These are phyloP conservation scores for Trichophyton verrucosum DNA, from an alignment of 2,329 filamentous ascomycete genomes.

Conservation along the genomic window DNA sequence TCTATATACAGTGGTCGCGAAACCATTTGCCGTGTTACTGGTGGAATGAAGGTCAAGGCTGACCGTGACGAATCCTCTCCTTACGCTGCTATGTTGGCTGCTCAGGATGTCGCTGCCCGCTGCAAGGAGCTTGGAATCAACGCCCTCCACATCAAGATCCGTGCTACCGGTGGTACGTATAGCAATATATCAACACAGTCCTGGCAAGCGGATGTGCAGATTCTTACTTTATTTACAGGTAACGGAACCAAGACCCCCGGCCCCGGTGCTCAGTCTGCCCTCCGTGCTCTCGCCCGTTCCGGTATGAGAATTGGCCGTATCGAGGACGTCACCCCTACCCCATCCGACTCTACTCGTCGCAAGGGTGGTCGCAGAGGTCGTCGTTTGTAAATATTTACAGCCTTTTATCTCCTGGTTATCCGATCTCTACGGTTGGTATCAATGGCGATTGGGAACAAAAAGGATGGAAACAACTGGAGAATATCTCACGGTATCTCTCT, in stretches of 20 bases:
- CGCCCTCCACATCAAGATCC: slow-evolving; percentile 99
- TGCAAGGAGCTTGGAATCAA: slow-evolving; percentile 80
- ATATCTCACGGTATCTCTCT: slow-evolving; percentile 23
- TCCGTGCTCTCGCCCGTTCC: slow-evolving; percentile 95
- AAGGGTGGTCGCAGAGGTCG: slow-evolving; percentile 99
- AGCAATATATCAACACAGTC: not conserved
- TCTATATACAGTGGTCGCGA: slow-evolving; percentile 82
- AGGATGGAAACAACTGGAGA: slow-evolving; percentile 21
- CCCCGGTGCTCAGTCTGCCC: slow-evolving; percentile 96
- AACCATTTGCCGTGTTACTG: slow-evolving; percentile 99
- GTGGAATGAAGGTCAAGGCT: slow-evolving; percentile 99
- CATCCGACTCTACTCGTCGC: slow-evolving; percentile 97
- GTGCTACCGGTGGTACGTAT: slow-evolving; percentile 83
- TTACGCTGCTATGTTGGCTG: slow-evolving; percentile 99
- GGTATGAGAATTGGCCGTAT: slow-evolving; percentile 99
- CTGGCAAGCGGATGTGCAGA: not conserved
- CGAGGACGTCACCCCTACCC: slow-evolving; percentile 98
- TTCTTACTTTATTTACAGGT: slow-evolving; percentile 38
- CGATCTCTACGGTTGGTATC: slow-evolving; percentile 11
- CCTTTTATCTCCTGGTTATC: slow-evolving; percentile 6
- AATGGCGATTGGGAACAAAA: slow-evolving; percentile 11
- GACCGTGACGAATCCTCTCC: slow-evolving; percentile 99
- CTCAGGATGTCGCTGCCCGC: slow-evolving; percentile 90
- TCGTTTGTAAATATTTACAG: slow-evolving; percentile 61
- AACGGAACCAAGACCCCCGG: slow-evolving; percentile 99